phyloP scores from a whole-genome alignment of 257 asterid species.

The Solanum boliviense region DNA sequence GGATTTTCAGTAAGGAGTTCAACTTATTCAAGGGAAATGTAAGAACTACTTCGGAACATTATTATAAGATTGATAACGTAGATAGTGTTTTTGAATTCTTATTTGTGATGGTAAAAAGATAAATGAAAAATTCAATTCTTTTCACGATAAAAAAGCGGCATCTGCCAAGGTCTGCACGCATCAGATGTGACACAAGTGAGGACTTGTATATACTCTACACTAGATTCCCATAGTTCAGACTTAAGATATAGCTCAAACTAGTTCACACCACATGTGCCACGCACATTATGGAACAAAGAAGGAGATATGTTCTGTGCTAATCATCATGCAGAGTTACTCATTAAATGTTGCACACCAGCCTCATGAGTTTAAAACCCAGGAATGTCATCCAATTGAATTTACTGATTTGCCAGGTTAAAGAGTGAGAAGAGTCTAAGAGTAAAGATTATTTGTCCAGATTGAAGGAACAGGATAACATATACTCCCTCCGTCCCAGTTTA shows the following conservation, averaged over 20 bases:
- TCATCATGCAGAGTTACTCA: neutral
- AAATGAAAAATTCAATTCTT: neutral
- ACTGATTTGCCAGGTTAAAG: neutral
- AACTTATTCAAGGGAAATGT: neutral
- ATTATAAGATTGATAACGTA: neutral
- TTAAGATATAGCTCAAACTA: neutral
- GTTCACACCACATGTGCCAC: neutral
- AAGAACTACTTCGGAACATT: neutral
- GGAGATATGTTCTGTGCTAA: neutral
- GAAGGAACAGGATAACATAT: neutral
- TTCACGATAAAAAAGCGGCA: neutral
- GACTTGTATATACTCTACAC: neutral
- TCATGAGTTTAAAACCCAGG: neutral
- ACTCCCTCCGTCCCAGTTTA: neutral
- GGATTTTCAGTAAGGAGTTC: neutral
- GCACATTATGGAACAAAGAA: neutral
- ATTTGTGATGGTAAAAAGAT: neutral
- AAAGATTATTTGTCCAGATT: neutral
- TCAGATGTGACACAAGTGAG: neutral
- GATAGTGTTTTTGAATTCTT: neutral
- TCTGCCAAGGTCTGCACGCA: too few relatives aligned
- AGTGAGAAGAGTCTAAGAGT: neutral
- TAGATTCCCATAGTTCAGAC: neutral
- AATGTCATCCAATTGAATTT: neutral
- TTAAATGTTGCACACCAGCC: neutral